These are phyloP conservation scores for Rhododendron vialii DNA, from an alignment of 148 eudicot species.

Conservation along the genomic window DNA sequence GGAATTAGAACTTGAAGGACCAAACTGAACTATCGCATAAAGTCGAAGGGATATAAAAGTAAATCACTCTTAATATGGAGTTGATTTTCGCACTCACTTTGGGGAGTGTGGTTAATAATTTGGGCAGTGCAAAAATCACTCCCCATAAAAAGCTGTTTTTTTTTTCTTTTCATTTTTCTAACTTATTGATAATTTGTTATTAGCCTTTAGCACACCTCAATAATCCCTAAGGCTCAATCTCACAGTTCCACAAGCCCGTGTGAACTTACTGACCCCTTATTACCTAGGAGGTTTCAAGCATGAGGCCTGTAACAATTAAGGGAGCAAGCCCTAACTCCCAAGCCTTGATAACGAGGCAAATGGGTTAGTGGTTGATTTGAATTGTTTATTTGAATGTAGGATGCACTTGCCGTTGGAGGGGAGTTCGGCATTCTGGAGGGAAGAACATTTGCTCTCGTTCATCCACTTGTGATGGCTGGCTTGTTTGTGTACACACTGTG, in stretches of 20 bases:
- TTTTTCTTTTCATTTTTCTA: too few species aligned
- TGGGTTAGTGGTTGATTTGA: neutral
- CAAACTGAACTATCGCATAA: too few species aligned
- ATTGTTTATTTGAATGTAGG: slow-evolving; percentile 30
- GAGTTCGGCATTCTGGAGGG: slow-evolving; percentile 91
- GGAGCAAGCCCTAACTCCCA: neutral
- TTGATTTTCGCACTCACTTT: too few species aligned
- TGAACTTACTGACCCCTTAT: neutral
- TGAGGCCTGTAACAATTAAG: neutral
- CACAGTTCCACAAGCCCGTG: neutral
- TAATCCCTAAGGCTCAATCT: neutral
- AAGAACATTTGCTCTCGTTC: slow-evolving; percentile 65
- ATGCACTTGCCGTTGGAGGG: slow-evolving; percentile 84
- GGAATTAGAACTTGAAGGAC: too few species aligned
- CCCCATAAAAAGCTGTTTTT: too few species aligned
- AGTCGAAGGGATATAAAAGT: too few species aligned
- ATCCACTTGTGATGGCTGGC: slow-evolving; percentile 78
- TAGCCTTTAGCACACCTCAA: neutral
- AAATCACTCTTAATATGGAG: too few species aligned
- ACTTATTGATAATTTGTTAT: neutral
- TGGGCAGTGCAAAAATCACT: too few species aligned
- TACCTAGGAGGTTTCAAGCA: neutral
- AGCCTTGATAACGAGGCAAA: neutral
- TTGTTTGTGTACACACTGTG: slow-evolving; percentile 68
- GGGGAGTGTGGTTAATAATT: too few species aligned